Evolutionary conservation across 306 rosid species (phyloP).

Genomic region (Vigna reflexopilosa): DNA sequence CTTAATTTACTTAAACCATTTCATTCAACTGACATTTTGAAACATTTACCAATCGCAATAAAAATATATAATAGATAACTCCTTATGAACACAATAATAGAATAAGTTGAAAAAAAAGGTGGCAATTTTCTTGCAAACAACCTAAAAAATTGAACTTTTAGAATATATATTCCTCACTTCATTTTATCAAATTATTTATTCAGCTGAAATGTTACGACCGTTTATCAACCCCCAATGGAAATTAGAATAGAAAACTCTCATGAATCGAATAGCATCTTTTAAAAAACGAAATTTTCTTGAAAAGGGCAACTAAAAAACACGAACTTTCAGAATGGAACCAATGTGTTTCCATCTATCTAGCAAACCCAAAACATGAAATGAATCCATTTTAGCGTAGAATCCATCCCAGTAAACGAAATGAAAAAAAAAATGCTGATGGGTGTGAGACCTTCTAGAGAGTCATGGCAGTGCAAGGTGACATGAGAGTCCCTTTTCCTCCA

Average conservation of each 20-base stretch:
- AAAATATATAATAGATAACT: not conserved
- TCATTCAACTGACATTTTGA: not conserved
- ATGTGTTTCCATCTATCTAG: not conserved
- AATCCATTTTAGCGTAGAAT: not conserved
- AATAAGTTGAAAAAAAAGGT: not conserved
- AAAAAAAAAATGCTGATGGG: not conserved
- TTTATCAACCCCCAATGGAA: not conserved
- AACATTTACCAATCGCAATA: not conserved
- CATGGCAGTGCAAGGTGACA: conserved; percentile 86
- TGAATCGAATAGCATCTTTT: not conserved
- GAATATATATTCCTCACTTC: not conserved
- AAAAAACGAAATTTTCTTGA: not conserved
- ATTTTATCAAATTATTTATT: conserved; percentile 11
- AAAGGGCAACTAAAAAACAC: not conserved
- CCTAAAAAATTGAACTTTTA: not conserved
- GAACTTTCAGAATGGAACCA: not conserved
- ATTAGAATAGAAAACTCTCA: not conserved
- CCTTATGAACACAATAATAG: not conserved
- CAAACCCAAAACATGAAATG: conserved; percentile 4
- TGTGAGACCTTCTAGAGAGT: conserved; percentile 81
- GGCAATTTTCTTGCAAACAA: not conserved
- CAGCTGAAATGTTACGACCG: not conserved
- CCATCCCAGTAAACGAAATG: not conserved
- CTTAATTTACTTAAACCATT: not conserved
- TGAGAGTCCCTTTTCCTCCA: conserved; percentile 93